Percentiles rank a stretch among this genome's conserved stretches.
phyloP scores from a whole-genome alignment of 208 protist species.

The Leishmania amazonensis region DNA sequence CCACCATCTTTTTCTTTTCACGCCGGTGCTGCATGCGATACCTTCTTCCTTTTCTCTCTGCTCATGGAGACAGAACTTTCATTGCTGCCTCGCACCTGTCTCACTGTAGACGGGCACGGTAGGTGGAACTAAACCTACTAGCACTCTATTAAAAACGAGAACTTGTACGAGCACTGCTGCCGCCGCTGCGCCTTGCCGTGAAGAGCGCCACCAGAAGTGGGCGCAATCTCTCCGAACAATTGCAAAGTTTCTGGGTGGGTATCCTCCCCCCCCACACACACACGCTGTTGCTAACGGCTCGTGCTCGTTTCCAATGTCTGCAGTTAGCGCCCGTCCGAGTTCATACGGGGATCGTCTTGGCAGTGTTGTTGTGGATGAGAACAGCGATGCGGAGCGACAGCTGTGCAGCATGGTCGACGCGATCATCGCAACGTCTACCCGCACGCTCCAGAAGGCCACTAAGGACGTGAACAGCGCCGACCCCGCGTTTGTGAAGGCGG shows the following conservation, averaged over 20 bases:
- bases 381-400: slow-evolving; percentile 20
- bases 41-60: background rate
- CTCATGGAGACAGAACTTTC: background rate
- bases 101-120: background rate
- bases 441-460: slow-evolving; percentile 8
- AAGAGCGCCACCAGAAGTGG: background rate
- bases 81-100: background rate
- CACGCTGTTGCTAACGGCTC: background rate
- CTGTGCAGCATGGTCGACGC: slow-evolving; percentile 25
- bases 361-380: slow-evolving; percentile 11
- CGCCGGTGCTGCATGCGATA: background rate
- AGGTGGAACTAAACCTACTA: background rate
- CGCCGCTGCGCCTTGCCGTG: background rate
- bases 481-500: slow-evolving; percentile 2
- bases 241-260: background rate
- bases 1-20: background rate
- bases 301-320: slow-evolving; percentile 9
- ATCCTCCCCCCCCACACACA: background rate
- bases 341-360: slow-evolving; percentile 1
- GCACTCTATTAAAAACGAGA: background rate
- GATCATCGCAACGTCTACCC: slow-evolving; percentile 8
- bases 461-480: slow-evolving; percentile 10
- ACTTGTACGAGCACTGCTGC: background rate
- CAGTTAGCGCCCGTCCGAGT: background rate
- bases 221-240: background rate